Evolutionary conservation across 1,284 basidiomycete species (phyloP), one percentile per base, ranked within the genome.

Genomic region (Sphagnurus paluster): DNA sequence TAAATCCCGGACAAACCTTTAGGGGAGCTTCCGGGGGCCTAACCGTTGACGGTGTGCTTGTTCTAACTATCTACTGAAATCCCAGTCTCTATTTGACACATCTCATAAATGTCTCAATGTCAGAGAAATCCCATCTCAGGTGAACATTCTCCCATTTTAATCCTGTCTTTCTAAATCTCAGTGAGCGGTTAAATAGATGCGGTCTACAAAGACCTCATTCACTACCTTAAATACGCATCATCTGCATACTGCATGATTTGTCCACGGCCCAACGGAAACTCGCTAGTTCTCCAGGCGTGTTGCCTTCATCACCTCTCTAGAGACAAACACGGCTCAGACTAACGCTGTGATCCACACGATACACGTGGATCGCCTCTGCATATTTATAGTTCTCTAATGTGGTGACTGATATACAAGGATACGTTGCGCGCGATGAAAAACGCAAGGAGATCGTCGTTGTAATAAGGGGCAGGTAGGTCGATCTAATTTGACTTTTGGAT

Each of bases 211-310:
- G 60, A 72, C 46, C 61, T 77, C 6, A 55, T 73, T 2, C 67
- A 72, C 49, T 75, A 76, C 60, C 72, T 75, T 64, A 76, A 75
- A 56, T 76, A 73, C 49, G 72, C 74, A 2, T 72, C 76, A 20
- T 77, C 74, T 4, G 74, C 75, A 2, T 79, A 79, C 49, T 61
- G 57, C 28, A 42, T 60, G 2, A 37, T 78, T 7, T 79, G 77
- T 46, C 70, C 69, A 6, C 64, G 68, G 5, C 77, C 77, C 2
- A 75, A 77, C 46, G 76, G 76, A 19, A 75, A 71, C 34, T 63
- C 56, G 21, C 65, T 78, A 1, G 70, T 78, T 6, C 55, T 65
- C 11, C 65, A 67, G 53, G 75, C 74, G 34, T 29, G 60, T 46
- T n/a, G 35, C 21, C 3, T 21, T 6, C 13, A 28, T 26, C 11